These are phyloP conservation scores for Silene conica DNA, from an alignment of 148 eudicot species.

Conservation along the genomic window DNA sequence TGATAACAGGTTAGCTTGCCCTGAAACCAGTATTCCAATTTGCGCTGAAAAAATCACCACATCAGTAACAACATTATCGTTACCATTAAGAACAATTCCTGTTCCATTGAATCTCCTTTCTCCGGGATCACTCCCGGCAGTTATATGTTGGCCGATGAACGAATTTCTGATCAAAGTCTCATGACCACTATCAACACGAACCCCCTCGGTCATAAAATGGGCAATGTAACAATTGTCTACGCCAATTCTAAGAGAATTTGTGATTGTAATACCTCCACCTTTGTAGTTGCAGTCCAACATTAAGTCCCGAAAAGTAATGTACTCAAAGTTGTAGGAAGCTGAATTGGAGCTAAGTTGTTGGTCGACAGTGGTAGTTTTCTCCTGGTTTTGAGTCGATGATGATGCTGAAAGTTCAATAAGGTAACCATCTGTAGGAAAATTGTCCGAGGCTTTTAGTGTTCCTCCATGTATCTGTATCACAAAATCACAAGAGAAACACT, in stretches of 20 bases:
- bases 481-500: background rate
- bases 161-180: constrained; percentile 70
- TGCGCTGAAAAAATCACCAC: constrained; percentile 77
- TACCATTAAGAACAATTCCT: constrained; percentile 55
- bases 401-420: constrained; percentile 60
- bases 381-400: constrained; percentile 21
- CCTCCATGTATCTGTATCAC: constrained; percentile 68
- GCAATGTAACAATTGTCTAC: constrained; percentile 74
- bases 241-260: constrained; percentile 50
- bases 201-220: constrained; percentile 67
- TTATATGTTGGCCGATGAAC: constrained; percentile 74
- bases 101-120: constrained; percentile 75
- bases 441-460: constrained; percentile 54
- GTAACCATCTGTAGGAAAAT: constrained; percentile 44
- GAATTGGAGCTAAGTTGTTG: constrained; percentile 19
- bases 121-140: constrained; percentile 57
- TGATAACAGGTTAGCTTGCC: constrained; percentile 65
- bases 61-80: constrained; percentile 73
- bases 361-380: background rate
- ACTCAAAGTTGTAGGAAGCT: constrained; percentile 52
- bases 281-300: constrained; percentile 63
- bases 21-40: constrained; percentile 54
- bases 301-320: constrained; percentile 69
- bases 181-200: constrained; percentile 65
- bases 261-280: constrained; percentile 70